These are phyloP conservation scores for Nemania serpens DNA, from an alignment of 2,329 filamentous ascomycete species.

Conservation along the genomic window DNA sequence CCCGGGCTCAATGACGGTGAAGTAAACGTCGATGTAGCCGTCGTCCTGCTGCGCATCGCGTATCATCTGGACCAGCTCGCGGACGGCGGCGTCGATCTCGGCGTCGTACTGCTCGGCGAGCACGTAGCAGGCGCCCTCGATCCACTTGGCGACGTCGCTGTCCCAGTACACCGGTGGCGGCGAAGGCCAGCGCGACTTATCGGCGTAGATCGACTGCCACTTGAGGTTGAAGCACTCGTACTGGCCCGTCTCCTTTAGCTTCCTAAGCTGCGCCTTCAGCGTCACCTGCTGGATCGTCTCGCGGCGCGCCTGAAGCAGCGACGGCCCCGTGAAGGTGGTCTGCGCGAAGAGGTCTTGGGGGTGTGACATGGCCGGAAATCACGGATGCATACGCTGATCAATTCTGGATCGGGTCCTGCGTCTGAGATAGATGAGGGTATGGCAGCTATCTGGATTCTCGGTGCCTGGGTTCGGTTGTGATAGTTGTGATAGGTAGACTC, in stretches of 20 bases:
- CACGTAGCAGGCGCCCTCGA: constrained; percentile 65
- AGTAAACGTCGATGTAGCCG: constrained; percentile 68
- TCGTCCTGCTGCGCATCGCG: constrained; percentile 60
- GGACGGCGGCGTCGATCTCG: constrained; percentile 54
- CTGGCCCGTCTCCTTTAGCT: constrained; percentile 58
- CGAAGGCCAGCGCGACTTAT: constrained; percentile 59
- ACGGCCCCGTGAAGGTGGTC: constrained; percentile 44
- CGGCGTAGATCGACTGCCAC: constrained; percentile 60
- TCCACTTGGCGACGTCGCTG: constrained; percentile 60
- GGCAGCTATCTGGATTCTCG: too few relatives aligned
- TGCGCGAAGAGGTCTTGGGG: constrained; percentile 45
- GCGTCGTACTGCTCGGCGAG: constrained; percentile 48
- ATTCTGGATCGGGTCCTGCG: too few relatives aligned
- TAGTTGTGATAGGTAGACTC: background rate
- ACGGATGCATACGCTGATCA: background rate
- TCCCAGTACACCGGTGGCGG: constrained; percentile 66
- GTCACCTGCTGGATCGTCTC: constrained; percentile 45
- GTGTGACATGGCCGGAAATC: constrained; percentile 53
- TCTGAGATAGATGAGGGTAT: too few relatives aligned
- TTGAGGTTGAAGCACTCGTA: constrained; percentile 62
- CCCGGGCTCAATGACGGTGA: constrained; percentile 60
- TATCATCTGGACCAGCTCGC: constrained; percentile 64
- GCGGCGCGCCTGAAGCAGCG: constrained; percentile 43
- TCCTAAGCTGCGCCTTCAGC: constrained; percentile 55
- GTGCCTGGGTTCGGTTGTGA: too few relatives aligned